phyloP scores from a whole-genome alignment of 2,329 filamentous ascomycete species.

The Fusarium anthophilum region DNA sequence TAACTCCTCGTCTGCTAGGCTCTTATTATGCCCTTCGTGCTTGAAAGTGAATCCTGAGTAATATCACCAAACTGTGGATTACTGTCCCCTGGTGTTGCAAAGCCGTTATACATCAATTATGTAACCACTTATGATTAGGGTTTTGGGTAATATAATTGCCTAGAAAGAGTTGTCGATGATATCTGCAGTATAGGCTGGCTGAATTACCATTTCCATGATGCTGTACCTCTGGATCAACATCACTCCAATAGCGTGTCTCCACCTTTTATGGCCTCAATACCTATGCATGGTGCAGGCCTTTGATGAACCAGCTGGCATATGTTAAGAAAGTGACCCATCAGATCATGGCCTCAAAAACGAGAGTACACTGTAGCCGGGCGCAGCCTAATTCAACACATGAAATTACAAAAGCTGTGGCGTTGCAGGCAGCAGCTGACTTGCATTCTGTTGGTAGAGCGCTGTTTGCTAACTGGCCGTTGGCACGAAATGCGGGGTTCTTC shows the following conservation, averaged over 20 bases:
- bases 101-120: too few species aligned
- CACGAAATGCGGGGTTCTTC: neutral
- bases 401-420: neutral
- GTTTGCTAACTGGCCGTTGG: neutral
- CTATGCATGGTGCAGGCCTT: accelerated
- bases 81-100: too few species aligned
- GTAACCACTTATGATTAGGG: too few species aligned
- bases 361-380: neutral
- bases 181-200: too few species aligned
- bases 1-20: too few species aligned
- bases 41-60: too few species aligned
- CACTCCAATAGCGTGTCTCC: too few species aligned
- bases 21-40: too few species aligned
- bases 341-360: neutral
- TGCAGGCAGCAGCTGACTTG: neutral
- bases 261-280: neutral
- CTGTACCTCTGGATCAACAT: neutral
- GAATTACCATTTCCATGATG: too few species aligned
- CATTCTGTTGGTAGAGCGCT: neutral
- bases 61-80: too few species aligned
- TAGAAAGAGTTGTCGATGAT: too few species aligned
- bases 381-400: neutral
- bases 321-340: accelerated
- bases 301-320: accelerated
- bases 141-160: too few species aligned